A percentile compares a stretch with the other conserved stretches of the same genome.
Evolutionary conservation across 176 grass and related monocot genomes (phyloP).

Genomic region (Avena insularis): DNA sequence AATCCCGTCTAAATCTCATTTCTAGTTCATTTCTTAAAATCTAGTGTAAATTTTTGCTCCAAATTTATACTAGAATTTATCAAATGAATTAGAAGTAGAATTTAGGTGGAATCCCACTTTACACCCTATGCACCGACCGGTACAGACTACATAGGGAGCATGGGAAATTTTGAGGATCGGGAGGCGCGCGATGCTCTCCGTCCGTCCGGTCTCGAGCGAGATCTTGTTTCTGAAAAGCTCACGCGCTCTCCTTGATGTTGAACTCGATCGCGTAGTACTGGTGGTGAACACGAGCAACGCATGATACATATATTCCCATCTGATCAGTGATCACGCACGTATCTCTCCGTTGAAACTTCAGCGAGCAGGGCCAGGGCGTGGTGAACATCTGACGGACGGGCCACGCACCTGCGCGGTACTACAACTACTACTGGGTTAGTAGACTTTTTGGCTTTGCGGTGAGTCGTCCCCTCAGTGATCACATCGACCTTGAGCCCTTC

Average conservation of each 20-base stretch:
- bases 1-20: too few relatives aligned
- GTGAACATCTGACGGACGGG: background rate
- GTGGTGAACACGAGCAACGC: background rate
- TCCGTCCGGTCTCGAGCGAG: background rate
- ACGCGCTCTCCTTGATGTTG: background rate
- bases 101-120: too few relatives aligned
- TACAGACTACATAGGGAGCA: background rate
- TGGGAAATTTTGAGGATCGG: background rate
- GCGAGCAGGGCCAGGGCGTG: background rate
- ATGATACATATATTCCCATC: background rate
- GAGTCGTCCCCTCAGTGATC: conserved; percentile 40
- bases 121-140: background rate
- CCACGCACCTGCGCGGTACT: background rate
- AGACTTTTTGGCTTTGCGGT: background rate
- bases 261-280: background rate
- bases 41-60: too few relatives aligned
- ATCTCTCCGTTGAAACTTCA: background rate
- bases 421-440: background rate
- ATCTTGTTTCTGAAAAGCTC: background rate
- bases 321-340: background rate
- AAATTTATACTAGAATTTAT: too few relatives aligned
- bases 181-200: background rate
- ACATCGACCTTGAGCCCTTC: conserved; percentile 44
- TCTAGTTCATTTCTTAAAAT: too few relatives aligned
- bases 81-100: too few relatives aligned